A percentile compares a stretch with the other conserved stretches of the same genome.
Conservation (phyloP, 805 yeast genomes). For the Candida manassasensis region DNA sequence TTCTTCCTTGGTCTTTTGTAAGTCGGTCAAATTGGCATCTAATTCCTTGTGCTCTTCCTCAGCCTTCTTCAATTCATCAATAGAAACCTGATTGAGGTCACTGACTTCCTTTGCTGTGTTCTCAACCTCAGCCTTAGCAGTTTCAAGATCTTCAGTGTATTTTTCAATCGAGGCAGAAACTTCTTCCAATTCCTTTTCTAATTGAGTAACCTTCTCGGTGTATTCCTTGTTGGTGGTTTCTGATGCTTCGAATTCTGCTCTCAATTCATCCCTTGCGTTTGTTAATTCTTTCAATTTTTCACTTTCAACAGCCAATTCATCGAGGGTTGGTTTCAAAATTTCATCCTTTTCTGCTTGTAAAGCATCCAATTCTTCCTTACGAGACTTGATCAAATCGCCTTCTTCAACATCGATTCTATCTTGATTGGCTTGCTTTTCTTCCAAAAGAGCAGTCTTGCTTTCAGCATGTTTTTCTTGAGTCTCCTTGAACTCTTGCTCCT, state of each 20-base stretch:
- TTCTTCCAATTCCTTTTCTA: constrained; percentile 40
- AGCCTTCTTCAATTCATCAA: constrained; percentile 21
- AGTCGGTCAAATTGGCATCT: constrained; percentile 38
- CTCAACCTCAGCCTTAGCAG: constrained; percentile 32
- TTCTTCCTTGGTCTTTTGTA: constrained; percentile 36
- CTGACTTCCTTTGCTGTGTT: constrained; percentile 36
- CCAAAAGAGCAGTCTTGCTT: constrained; percentile 38
- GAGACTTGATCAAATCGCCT: constrained; percentile 37
- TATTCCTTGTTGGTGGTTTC: constrained; percentile 43
- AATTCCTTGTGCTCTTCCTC: constrained; percentile 31
- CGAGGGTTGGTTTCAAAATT: constrained; percentile 50
- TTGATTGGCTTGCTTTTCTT: constrained; percentile 44
- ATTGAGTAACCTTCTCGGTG: constrained; percentile 40
- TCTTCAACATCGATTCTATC: constrained; percentile 42
- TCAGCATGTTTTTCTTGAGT: constrained; percentile 36
- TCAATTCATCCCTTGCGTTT: constrained; percentile 43
- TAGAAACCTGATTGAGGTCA: constrained; percentile 24
- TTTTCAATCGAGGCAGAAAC: constrained; percentile 34
- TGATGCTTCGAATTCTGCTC: constrained; percentile 40
- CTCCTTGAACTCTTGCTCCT: constrained; percentile 25
- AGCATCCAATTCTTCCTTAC: constrained; percentile 43
- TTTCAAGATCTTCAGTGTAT: constrained; percentile 28
- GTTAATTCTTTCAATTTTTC: constrained; percentile 47
- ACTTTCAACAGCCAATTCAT: constrained; percentile 47
- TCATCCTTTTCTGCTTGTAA: constrained; percentile 52